Conservation (phyloP, 345 rosid species). For the Eucalyptus leucophloia region DNA sequence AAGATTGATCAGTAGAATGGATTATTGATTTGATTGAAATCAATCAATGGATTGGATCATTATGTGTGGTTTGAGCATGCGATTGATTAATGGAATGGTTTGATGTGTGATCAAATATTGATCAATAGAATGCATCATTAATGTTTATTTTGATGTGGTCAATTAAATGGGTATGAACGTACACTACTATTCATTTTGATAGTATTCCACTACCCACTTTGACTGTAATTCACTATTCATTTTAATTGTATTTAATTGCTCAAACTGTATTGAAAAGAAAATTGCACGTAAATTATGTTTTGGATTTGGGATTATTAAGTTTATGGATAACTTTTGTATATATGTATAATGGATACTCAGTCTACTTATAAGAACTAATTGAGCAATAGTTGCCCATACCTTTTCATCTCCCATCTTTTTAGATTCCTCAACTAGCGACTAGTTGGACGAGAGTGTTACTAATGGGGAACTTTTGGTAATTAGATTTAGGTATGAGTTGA, state of each 20-base stretch:
- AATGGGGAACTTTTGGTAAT: not conserved
- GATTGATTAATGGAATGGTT: not conserved
- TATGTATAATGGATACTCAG: not conserved
- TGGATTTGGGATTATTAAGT: too few relatives aligned
- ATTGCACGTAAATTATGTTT: too few relatives aligned
- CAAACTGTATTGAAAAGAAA: not conserved
- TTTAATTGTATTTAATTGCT: not conserved
- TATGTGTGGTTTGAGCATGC: not conserved
- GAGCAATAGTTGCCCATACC: not conserved
- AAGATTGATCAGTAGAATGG: too few relatives aligned
- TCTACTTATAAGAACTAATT: not conserved
- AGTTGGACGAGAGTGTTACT: not conserved
- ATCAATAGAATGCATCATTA: too few relatives aligned
- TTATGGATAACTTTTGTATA: too few relatives aligned
- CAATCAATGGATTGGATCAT: too few relatives aligned
- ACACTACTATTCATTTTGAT: not conserved
- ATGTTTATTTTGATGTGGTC: not conserved
- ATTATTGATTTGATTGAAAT: too few relatives aligned
- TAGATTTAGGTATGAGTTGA: not conserved
- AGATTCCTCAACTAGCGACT: not conserved
- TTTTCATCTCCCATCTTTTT: not conserved
- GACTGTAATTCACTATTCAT: not conserved
- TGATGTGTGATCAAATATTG: not conserved
- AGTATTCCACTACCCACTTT: too few relatives aligned
- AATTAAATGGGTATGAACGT: not conserved